Base-by-base conservation (phyloP, 495 filamentous ascomycete species). In the Neurospora sp. region DNA sequence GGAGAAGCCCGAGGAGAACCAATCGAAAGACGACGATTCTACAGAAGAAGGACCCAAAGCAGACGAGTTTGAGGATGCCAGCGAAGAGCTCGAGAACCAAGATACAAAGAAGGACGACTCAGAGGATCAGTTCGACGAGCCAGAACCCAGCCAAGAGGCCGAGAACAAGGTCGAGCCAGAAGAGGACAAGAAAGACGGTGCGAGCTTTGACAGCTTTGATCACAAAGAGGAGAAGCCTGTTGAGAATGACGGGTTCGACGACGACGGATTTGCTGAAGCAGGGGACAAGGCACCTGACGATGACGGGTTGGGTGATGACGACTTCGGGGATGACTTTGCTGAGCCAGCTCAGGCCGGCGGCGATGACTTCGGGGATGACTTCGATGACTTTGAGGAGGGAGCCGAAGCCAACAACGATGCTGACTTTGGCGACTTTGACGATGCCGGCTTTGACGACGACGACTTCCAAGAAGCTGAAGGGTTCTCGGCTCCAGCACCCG, bases 351-450 rank as follows among this genome's bases (percentile, higher is more conserved):
- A 83, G 73, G 81, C 81, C 37, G 84, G 83, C 74, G 87, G 81
- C 31, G 87, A 87, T 75, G 90, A 84, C 23, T 91, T 91, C 83
- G 92, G 92, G 73, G 94, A 96, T 78, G 94, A 97, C 73, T 97
- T 98, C 88, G 96, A 98, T 82, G 94, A 98, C 77, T 98, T 98
- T 79, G 94, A 94, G 79, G 94, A 93, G 79, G 92, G 91, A 48
- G 88, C 87, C 71, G 89, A 90, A 71, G 88, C 89, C 75, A 89
- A 86, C 74, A 94, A 96, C 81, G 95, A 95, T 86, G 93, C 90
- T 70, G 94, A 97, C 81, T 98, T 98, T 84, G 93, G 92, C 78
- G 76, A 72, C 31, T 79, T 79, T 66, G 78, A 79, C 46, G 23
- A 59, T 31, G 48, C 48, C 48, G 48, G 48, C 5, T 59, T 59